Conservation (phyloP, 2,329 filamentous ascomycete genomes). For the Talaromyces islandicus region DNA sequence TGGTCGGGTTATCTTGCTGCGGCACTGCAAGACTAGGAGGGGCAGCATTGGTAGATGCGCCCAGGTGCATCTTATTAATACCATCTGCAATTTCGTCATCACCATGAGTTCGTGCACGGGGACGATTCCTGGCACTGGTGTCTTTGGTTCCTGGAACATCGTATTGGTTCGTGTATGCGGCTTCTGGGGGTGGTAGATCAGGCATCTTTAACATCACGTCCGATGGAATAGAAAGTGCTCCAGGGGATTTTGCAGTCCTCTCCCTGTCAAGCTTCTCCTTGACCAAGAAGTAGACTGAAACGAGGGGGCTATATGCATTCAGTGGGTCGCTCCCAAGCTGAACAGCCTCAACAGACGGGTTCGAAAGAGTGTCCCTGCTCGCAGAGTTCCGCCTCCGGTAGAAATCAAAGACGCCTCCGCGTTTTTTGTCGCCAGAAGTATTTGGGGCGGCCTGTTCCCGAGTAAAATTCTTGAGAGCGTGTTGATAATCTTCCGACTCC, state of each 20-base stretch:
- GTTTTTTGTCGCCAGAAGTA: slow-evolving; percentile 67
- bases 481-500: slow-evolving; percentile 89
- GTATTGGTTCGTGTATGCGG: slow-evolving; percentile 85
- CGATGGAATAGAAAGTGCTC: slow-evolving; percentile 50
- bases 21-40: slow-evolving; percentile 50
- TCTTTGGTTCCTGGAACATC: slow-evolving; percentile 86
- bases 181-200: slow-evolving; percentile 73
- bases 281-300: slow-evolving; percentile 96
- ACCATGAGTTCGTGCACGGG: slow-evolving; percentile 84
- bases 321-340: slow-evolving; percentile 78
- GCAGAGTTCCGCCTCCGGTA: slow-evolving; percentile 91
- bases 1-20: slow-evolving; percentile 56
- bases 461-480: slow-evolving; percentile 67
- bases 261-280: slow-evolving; percentile 88
- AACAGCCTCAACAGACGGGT: slow-evolving; percentile 79
- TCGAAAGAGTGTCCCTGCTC: slow-evolving; percentile 78
- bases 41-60: slow-evolving; percentile 42
- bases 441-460: slow-evolving; percentile 57
- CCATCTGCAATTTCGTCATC: slow-evolving; percentile 81
- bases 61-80: slow-evolving; percentile 59
- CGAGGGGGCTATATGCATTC: slow-evolving; percentile 85
- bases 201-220: slow-evolving; percentile 59
- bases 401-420: slow-evolving; percentile 91
- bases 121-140: slow-evolving; percentile 74
- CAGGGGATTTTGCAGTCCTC: slow-evolving; percentile 52